Evolutionary conservation across 257 asterid species (phyloP).

Genomic region (Datura wrightii): DNA sequence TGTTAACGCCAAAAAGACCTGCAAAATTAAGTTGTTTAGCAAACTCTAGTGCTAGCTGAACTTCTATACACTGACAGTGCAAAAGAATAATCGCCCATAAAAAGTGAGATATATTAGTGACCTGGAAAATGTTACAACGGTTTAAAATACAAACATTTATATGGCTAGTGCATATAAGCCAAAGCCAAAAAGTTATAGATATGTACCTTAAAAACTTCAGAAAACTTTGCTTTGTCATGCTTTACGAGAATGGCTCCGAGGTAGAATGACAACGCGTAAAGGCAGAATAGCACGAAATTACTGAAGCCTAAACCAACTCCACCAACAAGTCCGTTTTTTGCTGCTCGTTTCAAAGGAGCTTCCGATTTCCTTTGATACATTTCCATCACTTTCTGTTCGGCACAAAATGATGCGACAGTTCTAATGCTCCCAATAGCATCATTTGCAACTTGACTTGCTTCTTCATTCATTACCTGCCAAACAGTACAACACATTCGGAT

Average conservation of each 20-base stretch:
- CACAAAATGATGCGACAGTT: slow-evolving; percentile 73
- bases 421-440: slow-evolving; percentile 71
- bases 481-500: background rate
- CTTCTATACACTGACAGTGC: background rate
- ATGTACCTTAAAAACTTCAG: slow-evolving; percentile 62
- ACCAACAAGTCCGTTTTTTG: slow-evolving; percentile 53
- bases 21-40: background rate
- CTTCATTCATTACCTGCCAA: slow-evolving; percentile 63
- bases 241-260: slow-evolving; percentile 69
- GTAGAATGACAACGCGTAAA: slow-evolving; percentile 62
- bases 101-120: background rate
- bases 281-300: slow-evolving; percentile 53
- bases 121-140: background rate
- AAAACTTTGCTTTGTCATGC: slow-evolving; percentile 56
- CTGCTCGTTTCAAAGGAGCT: slow-evolving; percentile 51
- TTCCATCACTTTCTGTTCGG: slow-evolving; percentile 65
- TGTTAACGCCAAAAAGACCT: slow-evolving; percentile 66
- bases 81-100: slow-evolving; percentile 6
- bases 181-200: background rate
- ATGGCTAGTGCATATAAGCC: background rate
- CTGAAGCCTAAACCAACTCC: slow-evolving; percentile 67
- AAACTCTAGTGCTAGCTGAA: background rate
- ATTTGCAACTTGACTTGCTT: slow-evolving; percentile 66
- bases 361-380: slow-evolving; percentile 57
- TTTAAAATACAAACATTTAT: background rate